A percentile compares a stretch with the other conserved stretches of the same genome.
Conservation (phyloP, 306 rosid genomes). For the Cyclanthera cordifolia region DNA sequence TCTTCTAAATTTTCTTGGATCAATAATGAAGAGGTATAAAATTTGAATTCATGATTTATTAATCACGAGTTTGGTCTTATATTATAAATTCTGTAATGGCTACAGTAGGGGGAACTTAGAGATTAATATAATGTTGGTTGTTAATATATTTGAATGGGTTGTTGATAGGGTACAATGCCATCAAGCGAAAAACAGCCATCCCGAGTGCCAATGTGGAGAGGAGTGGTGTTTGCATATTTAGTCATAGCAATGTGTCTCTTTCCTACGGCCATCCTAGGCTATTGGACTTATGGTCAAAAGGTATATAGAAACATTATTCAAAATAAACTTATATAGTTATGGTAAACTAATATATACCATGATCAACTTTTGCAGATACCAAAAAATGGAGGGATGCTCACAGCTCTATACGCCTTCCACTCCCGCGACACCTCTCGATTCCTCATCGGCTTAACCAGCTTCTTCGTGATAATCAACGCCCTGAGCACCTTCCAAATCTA, state of each 20-base stretch:
- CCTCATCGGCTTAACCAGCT: slow-evolving; percentile 27
- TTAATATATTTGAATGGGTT: neutral
- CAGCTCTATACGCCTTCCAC: slow-evolving; percentile 29
- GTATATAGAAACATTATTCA: slow-evolving; percentile 3
- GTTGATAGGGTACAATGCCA: slow-evolving; percentile 41
- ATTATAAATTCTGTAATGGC: no score
- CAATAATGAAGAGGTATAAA: no score
- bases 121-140: no score
- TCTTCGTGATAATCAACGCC: slow-evolving; percentile 30
- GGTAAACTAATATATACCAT: neutral
- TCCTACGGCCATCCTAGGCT: slow-evolving; percentile 45
- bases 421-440: slow-evolving; percentile 20
- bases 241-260: slow-evolving; percentile 32
- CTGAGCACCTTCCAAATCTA: slow-evolving; percentile 44
- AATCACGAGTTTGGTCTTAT: no score
- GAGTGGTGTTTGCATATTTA: slow-evolving; percentile 31
- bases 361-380: slow-evolving; percentile 28
- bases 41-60: no score
- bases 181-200: slow-evolving; percentile 51
- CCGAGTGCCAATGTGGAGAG: slow-evolving; percentile 49
- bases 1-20: no score
- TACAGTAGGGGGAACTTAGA: no score
- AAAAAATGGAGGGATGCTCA: slow-evolving; percentile 29
- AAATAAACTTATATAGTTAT: no score
- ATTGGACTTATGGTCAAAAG: slow-evolving; percentile 42